Base-by-base conservation (phyloP, 352 stramenopile genomes). In the Pythium aristosporum region DNA sequence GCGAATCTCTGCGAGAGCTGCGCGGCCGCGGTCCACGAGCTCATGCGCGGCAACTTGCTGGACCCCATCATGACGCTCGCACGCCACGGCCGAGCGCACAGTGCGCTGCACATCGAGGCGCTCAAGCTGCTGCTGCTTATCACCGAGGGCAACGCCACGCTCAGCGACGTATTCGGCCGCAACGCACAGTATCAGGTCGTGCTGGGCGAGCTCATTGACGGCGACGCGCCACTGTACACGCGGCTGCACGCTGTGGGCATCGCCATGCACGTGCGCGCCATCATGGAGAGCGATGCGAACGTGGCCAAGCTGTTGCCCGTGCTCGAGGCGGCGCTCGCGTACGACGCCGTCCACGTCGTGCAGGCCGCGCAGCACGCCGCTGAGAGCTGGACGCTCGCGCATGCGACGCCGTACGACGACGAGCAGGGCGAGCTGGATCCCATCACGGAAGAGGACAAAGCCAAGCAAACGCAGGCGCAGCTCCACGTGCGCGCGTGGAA, bases 1-100 rank as follows among this genome's bases (percentile, higher is more conserved):
- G 54, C 77, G 34, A 94, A 96, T 69, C 48, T 96, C 10, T 92
- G 85, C 59, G 87, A 96, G 70, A 94, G 84, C 67, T 89, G 80
- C 63, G 77, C 89, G 21, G 68, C 76, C 6, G 87, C 87, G 37
- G 86, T 96, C 42, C 82, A 92, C 57, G 85, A 96, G 67, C 73
- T 94, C 46, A 93, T 85, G 39, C 79, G 88, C 53, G 82, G 82
- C 57, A 72, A 91, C 25, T 51, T 92, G 59, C 68, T 94, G 61
- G 74, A 87, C 34, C 74, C 81, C 11, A 88, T 92, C 60, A 88
- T 96, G 73, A 74, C 87, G 59, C 79, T 91, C 43, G 85, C 75
- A 7, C 79, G 73, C 23, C 76, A 87, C 54, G 77, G 73, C 12
- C 79, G 75, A 21, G 36, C 68, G 1, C 80, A 91, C 65, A 48